These are phyloP conservation scores for Diaporthe australafricana DNA, from an alignment of 2,329 filamentous ascomycete genomes.

Conservation along the genomic window DNA sequence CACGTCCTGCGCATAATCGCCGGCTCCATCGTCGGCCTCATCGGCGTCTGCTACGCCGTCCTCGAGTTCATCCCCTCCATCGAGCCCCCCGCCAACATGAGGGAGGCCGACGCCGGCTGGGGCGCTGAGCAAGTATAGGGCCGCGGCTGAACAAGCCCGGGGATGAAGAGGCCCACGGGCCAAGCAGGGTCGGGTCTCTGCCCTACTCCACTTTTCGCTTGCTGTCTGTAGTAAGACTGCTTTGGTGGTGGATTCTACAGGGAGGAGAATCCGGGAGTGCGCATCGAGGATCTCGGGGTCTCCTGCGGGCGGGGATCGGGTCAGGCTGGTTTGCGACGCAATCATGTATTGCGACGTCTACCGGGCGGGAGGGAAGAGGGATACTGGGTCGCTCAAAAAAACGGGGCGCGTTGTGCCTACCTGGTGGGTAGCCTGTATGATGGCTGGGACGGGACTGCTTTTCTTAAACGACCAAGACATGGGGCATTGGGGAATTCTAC, in stretches of 20 bases:
- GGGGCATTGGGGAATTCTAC: background rate
- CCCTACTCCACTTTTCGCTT: too few species aligned
- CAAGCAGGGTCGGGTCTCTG: too few species aligned
- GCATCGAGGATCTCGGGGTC: background rate
- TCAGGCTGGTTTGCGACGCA: background rate
- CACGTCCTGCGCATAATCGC: slow-evolving; percentile 77
- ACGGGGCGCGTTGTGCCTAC: background rate
- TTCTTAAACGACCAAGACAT: background rate
- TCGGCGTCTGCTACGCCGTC: slow-evolving; percentile 81
- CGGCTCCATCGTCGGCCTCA: slow-evolving; percentile 80
- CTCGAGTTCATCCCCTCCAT: slow-evolving; percentile 84
- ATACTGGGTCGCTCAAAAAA: background rate
- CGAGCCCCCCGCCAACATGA: slow-evolving; percentile 85
- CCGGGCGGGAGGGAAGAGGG: background rate
- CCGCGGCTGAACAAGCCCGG: background rate
- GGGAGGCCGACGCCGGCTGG: slow-evolving; percentile 81
- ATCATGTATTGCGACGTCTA: background rate
- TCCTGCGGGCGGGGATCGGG: background rate
- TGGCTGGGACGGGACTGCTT: background rate
- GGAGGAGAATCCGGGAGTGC: too few species aligned
- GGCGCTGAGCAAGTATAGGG: slow-evolving; percentile 80
- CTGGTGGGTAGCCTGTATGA: slow-evolving; percentile 15
- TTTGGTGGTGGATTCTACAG: background rate
- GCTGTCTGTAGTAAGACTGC: background rate
- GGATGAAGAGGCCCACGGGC: background rate